Evolutionary conservation across 1,284 basidiomycete genomes (phyloP), one percentile per base, ranked within the genome.

Genomic region (Apiotrichum brassicae): DNA sequence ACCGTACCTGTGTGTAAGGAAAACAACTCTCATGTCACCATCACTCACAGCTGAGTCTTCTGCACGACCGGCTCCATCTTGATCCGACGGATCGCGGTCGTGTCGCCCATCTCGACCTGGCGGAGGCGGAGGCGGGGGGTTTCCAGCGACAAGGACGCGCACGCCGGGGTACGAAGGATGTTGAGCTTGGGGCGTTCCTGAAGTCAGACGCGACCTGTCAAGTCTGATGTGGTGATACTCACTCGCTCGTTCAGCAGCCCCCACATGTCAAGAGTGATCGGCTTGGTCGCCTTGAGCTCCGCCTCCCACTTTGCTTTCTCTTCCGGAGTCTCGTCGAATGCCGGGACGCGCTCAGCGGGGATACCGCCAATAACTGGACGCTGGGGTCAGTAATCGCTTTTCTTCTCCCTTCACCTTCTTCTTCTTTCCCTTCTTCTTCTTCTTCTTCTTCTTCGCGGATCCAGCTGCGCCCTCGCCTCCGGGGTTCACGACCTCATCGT

Each of bases 31-130:
- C 16, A 6, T 28, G 13, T 12, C 24, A 1, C 9, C 34, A 12
- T 41, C 7, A 49, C 68, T 48, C 46, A 69, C 64, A 72, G 46
- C 51, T 72, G 70, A 2, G 70, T 70, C 42, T 58, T 62, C 54
- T 72, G 68, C 9, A 72, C 70, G 4, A 62, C 50, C 0, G 70
- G 70, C 51, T 72, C 70, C 48, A 54, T 66, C 59, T 72, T 72
- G 48, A 72, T 72, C 48, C 59, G 52, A 32, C 62, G 51, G 35
- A 72, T 65, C 11, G 54, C 63, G 1, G 56, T 57, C 36, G 60
- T 54, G 58, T 72, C 70, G 0, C 57, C 59, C 1, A 52, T 22
- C 30, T 58, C 49, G 13, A 67, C 64, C 38, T 63, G 67, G 6
- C 70, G 54, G 3, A 72, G 53, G 3, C 46, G 13, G 3, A 69